These are phyloP conservation scores for Cladorrhinum samala DNA, from an alignment of 495 filamentous ascomycete species.

Conservation along the genomic window DNA sequence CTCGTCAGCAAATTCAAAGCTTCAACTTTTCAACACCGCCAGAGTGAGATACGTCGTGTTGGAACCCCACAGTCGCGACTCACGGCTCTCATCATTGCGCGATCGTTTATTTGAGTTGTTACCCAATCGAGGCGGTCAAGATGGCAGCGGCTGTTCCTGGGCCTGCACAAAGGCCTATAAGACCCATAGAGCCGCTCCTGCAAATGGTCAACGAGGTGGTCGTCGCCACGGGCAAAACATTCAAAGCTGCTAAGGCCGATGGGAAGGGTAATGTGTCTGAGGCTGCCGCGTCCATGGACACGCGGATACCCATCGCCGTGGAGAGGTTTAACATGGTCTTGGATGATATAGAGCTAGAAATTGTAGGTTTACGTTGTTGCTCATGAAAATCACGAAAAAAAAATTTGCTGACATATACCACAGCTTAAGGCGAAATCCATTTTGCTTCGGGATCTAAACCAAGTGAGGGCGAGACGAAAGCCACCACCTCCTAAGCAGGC, in stretches of 20 bases:
- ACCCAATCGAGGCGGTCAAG: neutral
- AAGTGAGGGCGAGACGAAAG: constrained; percentile 25
- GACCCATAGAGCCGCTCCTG: constrained; percentile 36
- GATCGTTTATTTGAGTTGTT: too few species aligned
- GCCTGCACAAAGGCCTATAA: constrained; percentile 1
- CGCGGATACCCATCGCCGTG: constrained; percentile 33
- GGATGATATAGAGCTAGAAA: constrained; percentile 47
- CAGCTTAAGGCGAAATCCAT: constrained; percentile 39
- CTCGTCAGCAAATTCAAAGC: too few species aligned
- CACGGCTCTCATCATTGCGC: neutral
- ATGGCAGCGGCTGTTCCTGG: constrained; percentile 28
- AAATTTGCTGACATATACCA: constrained; percentile 19
- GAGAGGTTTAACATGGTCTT: constrained; percentile 42
- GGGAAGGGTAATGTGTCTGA: constrained; percentile 27
- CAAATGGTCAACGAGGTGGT: constrained; percentile 44
- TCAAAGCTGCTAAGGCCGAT: constrained; percentile 35
- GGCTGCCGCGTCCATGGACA: constrained; percentile 23
- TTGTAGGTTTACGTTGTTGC: constrained; percentile 46
- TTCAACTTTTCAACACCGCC: too few species aligned
- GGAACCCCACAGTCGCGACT: neutral
- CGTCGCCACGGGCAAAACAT: constrained; percentile 45
- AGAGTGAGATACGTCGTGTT: too few species aligned
- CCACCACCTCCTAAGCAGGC: constrained; percentile 19
- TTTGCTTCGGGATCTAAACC: constrained; percentile 37
- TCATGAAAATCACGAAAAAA: too few species aligned